Evolutionary conservation across 495 filamentous ascomycete species (phyloP).

Genomic region (Penicillium pulvis): DNA sequence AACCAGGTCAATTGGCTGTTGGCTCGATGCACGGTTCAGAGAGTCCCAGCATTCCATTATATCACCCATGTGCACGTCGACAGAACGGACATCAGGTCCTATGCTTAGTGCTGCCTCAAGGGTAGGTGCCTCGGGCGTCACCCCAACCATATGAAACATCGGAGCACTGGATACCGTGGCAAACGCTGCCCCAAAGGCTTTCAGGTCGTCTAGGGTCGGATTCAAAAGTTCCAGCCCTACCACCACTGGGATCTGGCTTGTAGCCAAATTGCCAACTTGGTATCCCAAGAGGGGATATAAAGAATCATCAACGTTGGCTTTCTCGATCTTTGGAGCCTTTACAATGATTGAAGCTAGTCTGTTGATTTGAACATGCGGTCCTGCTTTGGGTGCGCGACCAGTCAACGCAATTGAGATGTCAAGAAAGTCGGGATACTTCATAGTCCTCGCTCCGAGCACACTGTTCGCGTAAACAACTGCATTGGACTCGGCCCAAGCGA

Average conservation of each 20-base stretch:
- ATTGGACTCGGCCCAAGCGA: slow-evolving; percentile 37
- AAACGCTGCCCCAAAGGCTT: slow-evolving; percentile 39
- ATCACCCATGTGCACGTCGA: neutral
- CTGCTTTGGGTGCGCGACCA: slow-evolving; percentile 24
- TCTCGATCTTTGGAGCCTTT: neutral
- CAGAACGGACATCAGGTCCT: neutral
- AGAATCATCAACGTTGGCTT: slow-evolving; percentile 18
- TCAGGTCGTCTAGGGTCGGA: slow-evolving; percentile 25
- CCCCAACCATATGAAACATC: slow-evolving; percentile 34
- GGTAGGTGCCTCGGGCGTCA: slow-evolving; percentile 26
- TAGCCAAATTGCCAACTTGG: slow-evolving; percentile 17
- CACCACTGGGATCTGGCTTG: slow-evolving; percentile 26
- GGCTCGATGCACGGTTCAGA: slow-evolving; percentile 20
- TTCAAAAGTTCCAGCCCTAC: slow-evolving; percentile 21
- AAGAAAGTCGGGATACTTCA: slow-evolving; percentile 37
- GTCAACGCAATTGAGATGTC: slow-evolving; percentile 37
- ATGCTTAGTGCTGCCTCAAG: slow-evolving; percentile 11
- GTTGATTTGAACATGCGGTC: slow-evolving; percentile 19
- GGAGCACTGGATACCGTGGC: slow-evolving; percentile 32
- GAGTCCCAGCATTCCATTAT: slow-evolving; percentile 8
- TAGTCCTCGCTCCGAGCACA: slow-evolving; percentile 32
- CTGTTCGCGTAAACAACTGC: slow-evolving; percentile 39
- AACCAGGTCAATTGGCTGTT: slow-evolving; percentile 24
- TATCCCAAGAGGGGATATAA: slow-evolving; percentile 36
- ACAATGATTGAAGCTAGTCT: slow-evolving; percentile 15